A percentile compares a stretch with the other conserved stretches of the same genome.
Evolutionary conservation across 768 basidiomycete genomes (phyloP).

Genomic region (Kwoniella sp.): DNA sequence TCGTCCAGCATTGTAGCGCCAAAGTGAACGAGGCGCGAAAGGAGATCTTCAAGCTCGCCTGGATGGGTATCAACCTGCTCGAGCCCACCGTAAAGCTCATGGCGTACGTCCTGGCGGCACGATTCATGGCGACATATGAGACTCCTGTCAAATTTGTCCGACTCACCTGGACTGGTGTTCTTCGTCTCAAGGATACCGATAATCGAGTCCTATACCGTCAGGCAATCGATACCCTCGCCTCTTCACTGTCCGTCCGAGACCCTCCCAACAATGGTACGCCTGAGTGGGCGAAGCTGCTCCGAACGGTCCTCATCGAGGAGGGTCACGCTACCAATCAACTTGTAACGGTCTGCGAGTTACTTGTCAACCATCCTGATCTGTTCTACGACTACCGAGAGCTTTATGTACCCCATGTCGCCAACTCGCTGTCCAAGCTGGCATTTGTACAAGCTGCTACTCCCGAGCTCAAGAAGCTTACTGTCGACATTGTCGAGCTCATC

Average conservation of each 20-base stretch:
- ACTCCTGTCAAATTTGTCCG: conserved; percentile 88
- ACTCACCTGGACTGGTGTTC: conserved; percentile 83
- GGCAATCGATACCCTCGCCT: conserved; percentile 82
- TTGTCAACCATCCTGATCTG: conserved; percentile 83
- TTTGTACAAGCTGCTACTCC: conserved; percentile 67
- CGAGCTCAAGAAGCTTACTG: conserved; percentile 81
- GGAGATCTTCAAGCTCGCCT: conserved; percentile 89
- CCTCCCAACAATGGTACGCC: conserved; percentile 58
- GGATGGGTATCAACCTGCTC: conserved; percentile 79
- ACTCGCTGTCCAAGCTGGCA: conserved; percentile 84
- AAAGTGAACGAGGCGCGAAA: conserved; percentile 80
- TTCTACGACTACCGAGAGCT: conserved; percentile 91
- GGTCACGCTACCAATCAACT: conserved; percentile 67
- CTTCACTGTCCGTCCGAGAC: conserved; percentile 70
- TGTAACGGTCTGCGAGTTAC: conserved; percentile 82
- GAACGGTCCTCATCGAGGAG: conserved; percentile 85
- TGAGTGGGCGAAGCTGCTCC: conserved; percentile 82
- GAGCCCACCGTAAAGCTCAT: conserved; percentile 92
- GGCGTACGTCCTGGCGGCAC: conserved; percentile 83
- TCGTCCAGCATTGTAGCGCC: conserved; percentile 81
- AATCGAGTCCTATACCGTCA: conserved; percentile 74
- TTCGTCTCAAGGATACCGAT: conserved; percentile 80
- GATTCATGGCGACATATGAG: conserved; percentile 86
- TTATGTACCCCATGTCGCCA: conserved; percentile 91
- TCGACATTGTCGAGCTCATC: conserved; percentile 88